phyloP scores from a whole-genome alignment of 1,139 yeast species.

The Eremothecium coryli region DNA sequence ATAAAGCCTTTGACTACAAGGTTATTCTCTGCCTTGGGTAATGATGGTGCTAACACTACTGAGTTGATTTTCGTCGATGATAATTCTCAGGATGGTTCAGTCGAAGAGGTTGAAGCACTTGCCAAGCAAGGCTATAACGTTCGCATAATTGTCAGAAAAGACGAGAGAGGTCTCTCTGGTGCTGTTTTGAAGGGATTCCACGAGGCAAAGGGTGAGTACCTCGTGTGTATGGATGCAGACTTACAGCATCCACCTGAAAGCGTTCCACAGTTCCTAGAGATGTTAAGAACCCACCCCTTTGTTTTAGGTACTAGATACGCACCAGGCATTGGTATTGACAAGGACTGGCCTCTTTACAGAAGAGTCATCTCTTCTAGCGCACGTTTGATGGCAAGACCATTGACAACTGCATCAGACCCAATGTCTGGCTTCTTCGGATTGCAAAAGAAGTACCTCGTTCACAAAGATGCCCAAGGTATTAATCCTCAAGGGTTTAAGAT shows the following conservation, averaged over 20 bases:
- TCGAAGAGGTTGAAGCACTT: slow-evolving; percentile 37
- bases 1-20: slow-evolving; percentile 39
- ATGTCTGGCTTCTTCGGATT: slow-evolving; percentile 42
- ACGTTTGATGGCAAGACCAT: slow-evolving; percentile 37
- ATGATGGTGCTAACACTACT: slow-evolving; percentile 32
- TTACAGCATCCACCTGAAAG: slow-evolving; percentile 42
- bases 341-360: slow-evolving; percentile 41
- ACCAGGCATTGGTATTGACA: slow-evolving; percentile 41
- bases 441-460: slow-evolving; percentile 34
- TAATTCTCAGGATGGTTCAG: slow-evolving; percentile 41
- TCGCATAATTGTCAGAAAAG: slow-evolving; percentile 38
- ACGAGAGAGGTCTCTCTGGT: slow-evolving; percentile 39
- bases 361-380: slow-evolving; percentile 40
- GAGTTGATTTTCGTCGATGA: slow-evolving; percentile 42
- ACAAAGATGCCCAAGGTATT: slow-evolving; percentile 29
- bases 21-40: slow-evolving; percentile 38
- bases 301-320: slow-evolving; percentile 41
- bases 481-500: slow-evolving; percentile 40
- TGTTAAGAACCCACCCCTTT: slow-evolving; percentile 34
- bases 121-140: slow-evolving; percentile 38
- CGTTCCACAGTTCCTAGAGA: slow-evolving; percentile 35
- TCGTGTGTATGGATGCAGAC: slow-evolving; percentile 43
- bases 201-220: slow-evolving; percentile 37
- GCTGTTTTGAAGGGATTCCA: slow-evolving; percentile 39
- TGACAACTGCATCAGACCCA: slow-evolving; percentile 40